A percentile compares a stretch with the other conserved stretches of the same genome.
These are phyloP conservation scores for Nakazawaea pomicola DNA, from an alignment of 805 yeast genomes.

Conservation along the genomic window DNA sequence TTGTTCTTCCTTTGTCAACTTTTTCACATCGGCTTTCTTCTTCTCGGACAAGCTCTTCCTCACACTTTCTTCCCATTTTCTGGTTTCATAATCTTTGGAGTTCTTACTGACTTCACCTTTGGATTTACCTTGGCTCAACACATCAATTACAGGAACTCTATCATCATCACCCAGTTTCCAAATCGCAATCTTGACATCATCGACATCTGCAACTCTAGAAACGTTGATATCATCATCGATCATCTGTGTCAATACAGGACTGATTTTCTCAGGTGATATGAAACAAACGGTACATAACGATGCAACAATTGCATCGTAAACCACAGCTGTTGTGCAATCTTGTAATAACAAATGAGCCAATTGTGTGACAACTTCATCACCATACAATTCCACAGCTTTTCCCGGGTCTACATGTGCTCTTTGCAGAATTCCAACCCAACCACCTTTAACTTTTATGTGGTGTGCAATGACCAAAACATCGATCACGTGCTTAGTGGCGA, in stretches of 20 bases:
- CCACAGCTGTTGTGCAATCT: conserved; percentile 35
- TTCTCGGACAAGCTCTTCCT: conserved; percentile 69
- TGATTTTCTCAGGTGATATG: conserved; percentile 51
- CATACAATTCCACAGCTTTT: conserved; percentile 31
- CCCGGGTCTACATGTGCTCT: conserved; percentile 64
- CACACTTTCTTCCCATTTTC: conserved; percentile 85
- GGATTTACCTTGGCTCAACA: conserved; percentile 40
- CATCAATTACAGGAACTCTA: conserved; percentile 58
- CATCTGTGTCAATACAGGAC: conserved; percentile 43
- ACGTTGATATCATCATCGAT: conserved; percentile 39
- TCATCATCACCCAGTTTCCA: no score
- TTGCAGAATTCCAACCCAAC: conserved; percentile 78
- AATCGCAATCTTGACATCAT: conserved; percentile 49
- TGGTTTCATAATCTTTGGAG: conserved; percentile 77
- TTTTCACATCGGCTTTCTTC: conserved; percentile 41
- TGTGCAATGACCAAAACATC: conserved; percentile 41
- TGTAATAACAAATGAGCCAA: conserved; percentile 12
- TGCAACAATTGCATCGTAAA: conserved; percentile 47
- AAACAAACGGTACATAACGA: conserved; percentile 49
- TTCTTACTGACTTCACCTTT: conserved; percentile 55
- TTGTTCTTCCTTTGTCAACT: conserved; percentile 75
- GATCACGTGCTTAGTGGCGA: conserved; percentile 29
- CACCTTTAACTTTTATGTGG: conserved; percentile 35
- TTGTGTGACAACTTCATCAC: conserved; percentile 21
- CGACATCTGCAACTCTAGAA: conserved; percentile 31